Conservation (phyloP, 768 basidiomycete species). For the Astraeus odoratus region DNA sequence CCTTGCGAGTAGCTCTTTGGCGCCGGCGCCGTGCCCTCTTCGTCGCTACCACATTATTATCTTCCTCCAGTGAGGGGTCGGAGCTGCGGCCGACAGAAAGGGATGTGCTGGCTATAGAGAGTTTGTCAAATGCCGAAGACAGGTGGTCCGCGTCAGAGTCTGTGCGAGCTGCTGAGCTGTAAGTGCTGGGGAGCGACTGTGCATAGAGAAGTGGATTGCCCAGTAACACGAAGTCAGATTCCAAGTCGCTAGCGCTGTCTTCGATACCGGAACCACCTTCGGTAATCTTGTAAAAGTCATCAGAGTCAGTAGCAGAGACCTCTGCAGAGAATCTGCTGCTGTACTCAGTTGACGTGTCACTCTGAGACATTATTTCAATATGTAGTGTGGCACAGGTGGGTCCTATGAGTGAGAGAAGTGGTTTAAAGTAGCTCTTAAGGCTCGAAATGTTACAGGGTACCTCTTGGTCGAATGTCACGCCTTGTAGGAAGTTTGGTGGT, state of each 20-base stretch:
- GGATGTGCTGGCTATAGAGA: constrained; percentile 13
- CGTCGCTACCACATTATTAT: not conserved
- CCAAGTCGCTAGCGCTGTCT: constrained; percentile 2
- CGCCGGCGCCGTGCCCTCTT: constrained; percentile 1
- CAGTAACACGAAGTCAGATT: constrained; percentile 22
- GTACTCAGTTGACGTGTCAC: not conserved
- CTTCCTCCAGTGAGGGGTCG: constrained; percentile 8
- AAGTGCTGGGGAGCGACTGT: constrained; percentile 5
- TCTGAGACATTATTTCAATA: not conserved
- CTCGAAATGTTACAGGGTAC: not conserved
- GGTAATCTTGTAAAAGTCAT: constrained; percentile 1
- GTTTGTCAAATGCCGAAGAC: constrained; percentile 9
- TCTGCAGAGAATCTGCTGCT: not conserved
- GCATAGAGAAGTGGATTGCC: constrained; percentile 13
- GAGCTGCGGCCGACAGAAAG: constrained; percentile 2
- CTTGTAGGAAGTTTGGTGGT: too few relatives aligned
- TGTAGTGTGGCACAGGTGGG: too few relatives aligned
- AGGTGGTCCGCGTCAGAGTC: constrained; percentile 9
- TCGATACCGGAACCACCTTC: not conserved
- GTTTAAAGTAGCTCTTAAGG: not conserved
- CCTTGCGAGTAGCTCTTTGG: constrained; percentile 1
- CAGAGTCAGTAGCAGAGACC: constrained; percentile 4
- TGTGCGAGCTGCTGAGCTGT: constrained; percentile 1
- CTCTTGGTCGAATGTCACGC: not conserved
- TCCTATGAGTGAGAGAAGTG: not conserved